Evolutionary conservation across 306 rosid species (phyloP).

Genomic region (Cicer pinnatifidum): DNA sequence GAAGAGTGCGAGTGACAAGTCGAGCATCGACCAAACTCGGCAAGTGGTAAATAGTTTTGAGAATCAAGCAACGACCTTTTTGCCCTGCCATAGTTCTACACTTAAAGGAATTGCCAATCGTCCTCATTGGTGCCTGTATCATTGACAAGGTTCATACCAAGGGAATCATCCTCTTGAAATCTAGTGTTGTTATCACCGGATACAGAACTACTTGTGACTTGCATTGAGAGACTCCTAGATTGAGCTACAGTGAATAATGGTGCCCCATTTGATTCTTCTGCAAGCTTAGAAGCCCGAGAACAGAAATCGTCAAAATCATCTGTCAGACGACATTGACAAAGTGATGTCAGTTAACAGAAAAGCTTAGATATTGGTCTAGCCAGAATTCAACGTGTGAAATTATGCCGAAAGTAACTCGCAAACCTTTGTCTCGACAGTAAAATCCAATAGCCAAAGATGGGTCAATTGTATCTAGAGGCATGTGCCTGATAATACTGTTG

Average conservation of each 20-base stretch:
- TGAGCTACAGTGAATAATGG: constrained; percentile 86
- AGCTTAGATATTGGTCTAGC: constrained; percentile 29
- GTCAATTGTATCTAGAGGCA: constrained; percentile 78
- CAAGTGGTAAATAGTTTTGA: constrained; percentile 36
- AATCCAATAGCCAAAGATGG: constrained; percentile 96
- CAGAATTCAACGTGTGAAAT: constrained; percentile 21
- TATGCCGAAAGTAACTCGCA: constrained; percentile 39
- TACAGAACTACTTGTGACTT: constrained; percentile 48
- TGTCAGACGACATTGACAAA: constrained; percentile 46
- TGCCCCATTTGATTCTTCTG: constrained; percentile 84
- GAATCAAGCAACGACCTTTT: constrained; percentile 33
- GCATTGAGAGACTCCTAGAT: constrained; percentile 53
- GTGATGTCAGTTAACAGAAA: constrained; percentile 28
- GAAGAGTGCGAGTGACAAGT: constrained; percentile 23
- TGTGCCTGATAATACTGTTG: constrained; percentile 69
- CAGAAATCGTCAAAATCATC: constrained; percentile 91
- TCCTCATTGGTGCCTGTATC: constrained; percentile 64
- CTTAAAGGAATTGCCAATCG: constrained; percentile 88
- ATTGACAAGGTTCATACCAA: constrained; percentile 40
- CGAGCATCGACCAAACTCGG: constrained; percentile 34
- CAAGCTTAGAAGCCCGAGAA: constrained; percentile 74
- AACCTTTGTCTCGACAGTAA: constrained; percentile 93
- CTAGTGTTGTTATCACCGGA: constrained; percentile 45
- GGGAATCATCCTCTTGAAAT: constrained; percentile 50
- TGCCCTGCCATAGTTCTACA: not conserved